Percentiles rank a stretch among this genome's conserved stretches.
phyloP scores from a whole-genome alignment of 2,329 filamentous ascomycete genomes.

The Diaporthe sp. region DNA sequence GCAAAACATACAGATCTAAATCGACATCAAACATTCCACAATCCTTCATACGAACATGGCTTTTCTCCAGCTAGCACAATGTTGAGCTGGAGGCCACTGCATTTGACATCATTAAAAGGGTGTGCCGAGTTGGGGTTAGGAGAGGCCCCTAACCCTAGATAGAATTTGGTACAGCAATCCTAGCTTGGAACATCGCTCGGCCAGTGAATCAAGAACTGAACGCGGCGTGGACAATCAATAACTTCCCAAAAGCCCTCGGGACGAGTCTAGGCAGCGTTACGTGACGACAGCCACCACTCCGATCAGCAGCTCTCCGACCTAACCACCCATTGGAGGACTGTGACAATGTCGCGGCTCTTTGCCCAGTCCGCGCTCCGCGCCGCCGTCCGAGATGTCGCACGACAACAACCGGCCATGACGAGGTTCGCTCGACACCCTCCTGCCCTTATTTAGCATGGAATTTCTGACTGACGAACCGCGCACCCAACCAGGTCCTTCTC shows the following conservation, averaged over 20 bases:
- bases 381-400: slow-evolving; percentile 36
- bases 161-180: slow-evolving; percentile 6
- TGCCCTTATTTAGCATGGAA: background rate
- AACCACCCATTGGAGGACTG: slow-evolving; percentile 11
- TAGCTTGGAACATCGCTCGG: background rate
- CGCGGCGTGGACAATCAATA: background rate
- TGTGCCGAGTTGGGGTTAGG: background rate
- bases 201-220: background rate
- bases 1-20: background rate
- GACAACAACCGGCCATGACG: slow-evolving; percentile 30
- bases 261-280: background rate
- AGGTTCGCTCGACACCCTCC: slow-evolving; percentile 17
- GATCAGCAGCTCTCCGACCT: background rate
- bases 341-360: slow-evolving; percentile 36
- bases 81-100: background rate
- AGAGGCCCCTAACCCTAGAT: background rate
- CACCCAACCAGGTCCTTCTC: slow-evolving; percentile 49
- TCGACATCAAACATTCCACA: background rate
- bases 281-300: background rate
- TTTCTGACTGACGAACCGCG: background rate
- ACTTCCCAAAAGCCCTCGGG: background rate
- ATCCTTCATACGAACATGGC: background rate
- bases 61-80: background rate
- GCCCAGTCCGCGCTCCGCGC: slow-evolving; percentile 39
- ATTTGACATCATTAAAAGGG: background rate